Conservation (phyloP, 2,329 filamentous ascomycete species). For the Clonostachys rhizophaga region DNA sequence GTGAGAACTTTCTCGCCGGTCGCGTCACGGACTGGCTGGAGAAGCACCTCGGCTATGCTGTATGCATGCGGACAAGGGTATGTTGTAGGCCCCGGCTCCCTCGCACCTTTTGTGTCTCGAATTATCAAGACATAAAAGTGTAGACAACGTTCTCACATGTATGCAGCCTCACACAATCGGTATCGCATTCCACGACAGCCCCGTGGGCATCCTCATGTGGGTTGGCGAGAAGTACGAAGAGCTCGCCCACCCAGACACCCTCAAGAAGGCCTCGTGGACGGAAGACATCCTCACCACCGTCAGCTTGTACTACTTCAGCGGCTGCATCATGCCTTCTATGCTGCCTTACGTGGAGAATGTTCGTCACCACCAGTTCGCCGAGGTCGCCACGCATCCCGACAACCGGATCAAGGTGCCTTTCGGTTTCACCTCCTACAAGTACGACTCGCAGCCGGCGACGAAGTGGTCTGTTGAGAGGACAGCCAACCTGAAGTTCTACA, state of each 20-base stretch:
- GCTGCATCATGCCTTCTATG: constrained; percentile 9
- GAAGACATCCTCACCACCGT: constrained; percentile 7
- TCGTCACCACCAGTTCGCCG: constrained; percentile 6
- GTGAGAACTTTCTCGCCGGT: constrained; percentile 20
- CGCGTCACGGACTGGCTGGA: constrained; percentile 22
- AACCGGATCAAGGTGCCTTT: constrained; percentile 10
- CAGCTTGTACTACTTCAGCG: constrained; percentile 10
- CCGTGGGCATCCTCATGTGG: constrained; percentile 32
- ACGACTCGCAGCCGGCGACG: constrained; percentile 6
- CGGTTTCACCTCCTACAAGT: constrained; percentile 8
- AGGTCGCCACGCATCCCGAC: constrained; percentile 5
- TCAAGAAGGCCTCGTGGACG: constrained; percentile 5
- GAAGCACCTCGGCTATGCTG: constrained; percentile 31
- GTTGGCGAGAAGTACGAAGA: constrained; percentile 28
- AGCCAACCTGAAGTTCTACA: constrained; percentile 10
- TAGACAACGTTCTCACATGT: too few relatives aligned
- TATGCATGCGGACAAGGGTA: constrained; percentile 29
- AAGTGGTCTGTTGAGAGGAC: constrained; percentile 7
- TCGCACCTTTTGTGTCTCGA: too few relatives aligned
- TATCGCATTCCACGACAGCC: constrained; percentile 29
- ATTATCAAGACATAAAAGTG: too few relatives aligned
- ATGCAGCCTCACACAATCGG: constrained; percentile 29
- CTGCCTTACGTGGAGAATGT: constrained; percentile 8
- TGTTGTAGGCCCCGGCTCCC: neutral
- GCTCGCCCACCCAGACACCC: constrained; percentile 4